Base-by-base conservation (phyloP, 768 basidiomycete species). In the Phlegmacium glaucopus region DNA sequence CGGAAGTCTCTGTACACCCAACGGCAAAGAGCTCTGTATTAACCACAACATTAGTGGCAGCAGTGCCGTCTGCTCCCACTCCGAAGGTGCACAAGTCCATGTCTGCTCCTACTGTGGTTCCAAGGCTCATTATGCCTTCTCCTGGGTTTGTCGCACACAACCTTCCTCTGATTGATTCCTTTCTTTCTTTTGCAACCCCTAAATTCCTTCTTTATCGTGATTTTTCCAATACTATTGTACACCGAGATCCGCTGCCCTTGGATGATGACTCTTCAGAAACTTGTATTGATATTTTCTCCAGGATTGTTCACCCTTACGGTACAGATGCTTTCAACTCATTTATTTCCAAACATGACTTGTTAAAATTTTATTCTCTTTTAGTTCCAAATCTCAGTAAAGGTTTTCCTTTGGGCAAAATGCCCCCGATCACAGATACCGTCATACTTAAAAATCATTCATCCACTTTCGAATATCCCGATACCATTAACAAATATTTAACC, bases 241-340 rank as follows among this genome's bases (percentile, higher is more conserved):
- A 41, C 26, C 37, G 36, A 5, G 9, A 29, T n/a, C n/a, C n/a
- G n/a, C n/a, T n/a, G n/a, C n/a, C n/a, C 10, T 38, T 45, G 15
- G 27, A 30, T 1, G 1, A 9, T 12, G 26, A 25, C 13, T 22
- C 35, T 45, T 26, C 12, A 4, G 6, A 12, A 5, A n/a, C n/a
- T n/a, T n/a, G n/a, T n/a, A n/a, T n/a, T n/a, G n/a, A n/a, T n/a
- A n/a, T n/a, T n/a, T n/a, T n/a, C n/a, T 5, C 50, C 9, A 42
- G 47, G 13, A 47, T 61, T 4, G 16, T 41, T 1, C 39, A 44
- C 1, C 63, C 61, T 3, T 64, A 62, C 42, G 51, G 50, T 37
- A 30, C 37, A 0, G 22, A 42, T 9, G 53, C 55, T 9, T 59
- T 63, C 32, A 17, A 47, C 1, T 30, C 9, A 17, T n/a, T 55